Evolutionary conservation across 1,139 yeast species (phyloP), one percentile per base, ranked within the genome.

Genomic region (Suhomyces taliae): DNA sequence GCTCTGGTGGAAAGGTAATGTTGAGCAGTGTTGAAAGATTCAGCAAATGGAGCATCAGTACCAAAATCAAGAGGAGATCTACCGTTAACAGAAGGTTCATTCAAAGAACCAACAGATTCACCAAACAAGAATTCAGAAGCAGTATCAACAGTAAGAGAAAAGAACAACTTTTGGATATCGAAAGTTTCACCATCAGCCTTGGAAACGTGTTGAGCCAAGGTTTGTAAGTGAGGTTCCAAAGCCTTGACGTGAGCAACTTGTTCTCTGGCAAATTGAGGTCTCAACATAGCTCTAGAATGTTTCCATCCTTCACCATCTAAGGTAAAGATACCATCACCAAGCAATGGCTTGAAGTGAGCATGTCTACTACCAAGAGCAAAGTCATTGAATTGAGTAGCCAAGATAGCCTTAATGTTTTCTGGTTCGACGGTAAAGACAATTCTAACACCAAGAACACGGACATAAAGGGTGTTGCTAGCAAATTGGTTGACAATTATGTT

Each of bases 81-180:
- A n/a, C 70, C 69, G 32, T 65, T 69, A 1, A 53, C 51, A 3
- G 55, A 48, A 11, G 61, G 65, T 47, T 66, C 69, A 39, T 62
- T 58, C 46, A 79, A 69, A 14, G 74, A 64, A 44, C 69, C 68
- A 10, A 76, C 78, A 9, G 81, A 72, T 57, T 76, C 80, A 11
- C 86, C 86, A 63, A 81, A 81, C 54, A 81, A 67, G 56, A 80
- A 79, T 60, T 81, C 84, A 12, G 84, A 76, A 5, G 85, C 79
- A 26, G 82, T 73, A 58, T 81, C 86, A 50, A 81, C 69, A 6
- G 86, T 81, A 41, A 81, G 64, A 49, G 64, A 64, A 62, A 74
- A 80, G 58, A 79, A 78, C 44, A 74, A 65, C 29, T 66, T 71
- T 57, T 79, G 84, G 32, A 79, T 59, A 51, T 82, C 83, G 51